Percentiles rank a stretch among this genome's conserved stretches.
phyloP scores from a whole-genome alignment of 2,329 filamentous ascomycete genomes.

The Plectosphaerella sp. region DNA sequence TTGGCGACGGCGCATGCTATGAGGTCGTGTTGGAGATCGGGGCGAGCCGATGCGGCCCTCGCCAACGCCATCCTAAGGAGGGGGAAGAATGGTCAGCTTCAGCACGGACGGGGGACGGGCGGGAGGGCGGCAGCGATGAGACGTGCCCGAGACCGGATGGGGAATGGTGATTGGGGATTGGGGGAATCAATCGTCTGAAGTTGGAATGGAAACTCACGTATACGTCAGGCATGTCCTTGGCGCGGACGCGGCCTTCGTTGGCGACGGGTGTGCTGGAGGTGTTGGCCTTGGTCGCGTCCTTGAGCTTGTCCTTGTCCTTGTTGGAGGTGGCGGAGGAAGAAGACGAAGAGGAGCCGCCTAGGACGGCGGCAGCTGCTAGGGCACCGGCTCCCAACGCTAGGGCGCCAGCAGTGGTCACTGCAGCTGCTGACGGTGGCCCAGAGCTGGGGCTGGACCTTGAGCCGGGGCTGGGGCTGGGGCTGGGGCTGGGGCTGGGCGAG shows the following conservation, averaged over 20 bases:
- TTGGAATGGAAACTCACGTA: slow-evolving; percentile 61
- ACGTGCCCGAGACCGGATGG: neutral
- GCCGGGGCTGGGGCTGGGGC: neutral
- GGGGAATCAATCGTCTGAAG: no score
- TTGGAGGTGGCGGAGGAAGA: slow-evolving; percentile 6
- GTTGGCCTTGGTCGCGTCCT: slow-evolving; percentile 10
- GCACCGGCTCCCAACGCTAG: neutral
- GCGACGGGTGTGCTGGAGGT: slow-evolving; percentile 60
- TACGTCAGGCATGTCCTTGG: slow-evolving; percentile 86
- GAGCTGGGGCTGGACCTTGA: neutral
- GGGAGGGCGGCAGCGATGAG: neutral
- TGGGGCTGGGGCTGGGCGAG: neutral
- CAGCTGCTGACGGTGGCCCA: neutral
- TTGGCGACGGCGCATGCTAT: slow-evolving; percentile 93
- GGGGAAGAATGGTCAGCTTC: slow-evolving; percentile 11
- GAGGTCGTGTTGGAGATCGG: slow-evolving; percentile 86
- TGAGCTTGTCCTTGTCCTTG: slow-evolving; percentile 1
- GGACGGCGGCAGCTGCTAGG: slow-evolving; percentile 5
- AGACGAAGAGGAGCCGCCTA: slow-evolving; percentile 14
- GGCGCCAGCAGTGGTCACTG: slow-evolving; percentile 6
- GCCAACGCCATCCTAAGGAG: slow-evolving; percentile 82
- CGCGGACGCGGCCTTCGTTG: slow-evolving; percentile 81
- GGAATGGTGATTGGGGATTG: neutral
- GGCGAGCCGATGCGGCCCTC: slow-evolving; percentile 83
- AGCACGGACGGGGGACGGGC: neutral